Conservation (phyloP, 2,329 filamentous ascomycete species). For the Didymella glomerata region DNA sequence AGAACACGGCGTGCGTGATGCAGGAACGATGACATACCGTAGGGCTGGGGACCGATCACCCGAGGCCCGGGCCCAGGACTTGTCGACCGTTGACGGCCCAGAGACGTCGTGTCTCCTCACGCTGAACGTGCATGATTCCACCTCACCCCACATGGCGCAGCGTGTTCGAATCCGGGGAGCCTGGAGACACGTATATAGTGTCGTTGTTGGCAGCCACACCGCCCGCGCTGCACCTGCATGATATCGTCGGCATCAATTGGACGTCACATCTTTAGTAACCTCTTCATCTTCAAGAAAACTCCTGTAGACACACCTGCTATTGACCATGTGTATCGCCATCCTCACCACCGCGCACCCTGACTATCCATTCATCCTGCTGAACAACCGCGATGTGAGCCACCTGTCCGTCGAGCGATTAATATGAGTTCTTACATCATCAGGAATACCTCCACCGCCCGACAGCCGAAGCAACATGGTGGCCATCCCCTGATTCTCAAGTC, state of each 20-base stretch:
- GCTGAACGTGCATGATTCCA: constrained; percentile 37
- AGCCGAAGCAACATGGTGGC: constrained; percentile 67
- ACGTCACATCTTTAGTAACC: not conserved
- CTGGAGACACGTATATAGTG: constrained; percentile 43
- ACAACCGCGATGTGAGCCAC: constrained; percentile 57
- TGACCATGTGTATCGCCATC: constrained; percentile 59
- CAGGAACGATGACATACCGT: constrained; percentile 21
- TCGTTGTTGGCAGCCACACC: constrained; percentile 39
- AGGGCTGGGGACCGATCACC: constrained; percentile 6
- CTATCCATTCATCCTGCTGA: constrained; percentile 61
- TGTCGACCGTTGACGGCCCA: constrained; percentile 20
- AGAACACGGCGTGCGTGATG: not conserved
- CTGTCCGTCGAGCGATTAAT: not conserved
- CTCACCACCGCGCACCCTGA: constrained; percentile 59
- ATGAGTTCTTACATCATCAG: constrained; percentile 44
- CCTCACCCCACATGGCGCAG: constrained; percentile 39
- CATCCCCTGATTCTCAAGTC: constrained; percentile 62
- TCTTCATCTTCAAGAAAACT: not conserved
- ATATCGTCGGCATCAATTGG: constrained; percentile 7
- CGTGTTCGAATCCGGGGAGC: constrained; percentile 23
- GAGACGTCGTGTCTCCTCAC: constrained; percentile 20
- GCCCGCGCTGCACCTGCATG: constrained; percentile 21
- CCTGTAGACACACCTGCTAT: not conserved
- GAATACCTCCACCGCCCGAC: constrained; percentile 71
- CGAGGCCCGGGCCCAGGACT: constrained; percentile 8